Conservation (phyloP, 495 filamentous ascomycete genomes). For the Staphylotrichum longicolle region DNA sequence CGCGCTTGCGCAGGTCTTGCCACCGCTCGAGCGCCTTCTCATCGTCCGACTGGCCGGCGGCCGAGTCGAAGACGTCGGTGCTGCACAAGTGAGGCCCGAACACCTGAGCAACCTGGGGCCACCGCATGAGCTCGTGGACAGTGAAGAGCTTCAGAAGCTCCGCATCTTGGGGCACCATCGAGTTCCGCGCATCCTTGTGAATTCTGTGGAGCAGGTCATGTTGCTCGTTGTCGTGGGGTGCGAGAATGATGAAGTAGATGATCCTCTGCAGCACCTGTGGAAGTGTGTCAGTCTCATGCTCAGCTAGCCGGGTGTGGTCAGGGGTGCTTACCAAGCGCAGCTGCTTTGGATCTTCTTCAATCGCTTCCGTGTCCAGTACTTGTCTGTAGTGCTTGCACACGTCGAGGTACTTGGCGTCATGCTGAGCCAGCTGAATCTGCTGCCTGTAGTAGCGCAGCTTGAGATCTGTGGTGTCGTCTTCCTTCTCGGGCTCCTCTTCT, state of each 20-base stretch:
- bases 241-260: constrained; percentile 94
- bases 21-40: constrained; percentile 77
- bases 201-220: constrained; percentile 95
- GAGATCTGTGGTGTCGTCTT: constrained; percentile 92
- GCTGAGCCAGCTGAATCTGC: constrained; percentile 90
- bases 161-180: constrained; percentile 68
- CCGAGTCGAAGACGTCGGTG: constrained; percentile 82
- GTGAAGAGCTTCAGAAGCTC: constrained; percentile 90
- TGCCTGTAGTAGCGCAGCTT: constrained; percentile 97
- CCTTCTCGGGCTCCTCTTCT: constrained; percentile 73
- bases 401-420: constrained; percentile 94
- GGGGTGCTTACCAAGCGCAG: constrained; percentile 69
- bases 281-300: constrained; percentile 30
- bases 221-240: constrained; percentile 97
- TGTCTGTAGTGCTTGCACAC: constrained; percentile 96
- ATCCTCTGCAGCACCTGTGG: constrained; percentile 76
- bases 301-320: background rate
- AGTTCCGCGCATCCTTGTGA: constrained; percentile 65
- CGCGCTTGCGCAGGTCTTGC: constrained; percentile 92
- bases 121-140: constrained; percentile 94
- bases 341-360: constrained; percentile 83
- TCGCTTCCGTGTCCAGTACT: constrained; percentile 90
- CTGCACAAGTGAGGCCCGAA: constrained; percentile 86
- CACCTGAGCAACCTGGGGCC: constrained; percentile 83
- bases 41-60: constrained; percentile 60